Evolutionary conservation across 2,329 filamentous ascomycete species (phyloP).

Genomic region (Colletotrichum ledebouriae): DNA sequence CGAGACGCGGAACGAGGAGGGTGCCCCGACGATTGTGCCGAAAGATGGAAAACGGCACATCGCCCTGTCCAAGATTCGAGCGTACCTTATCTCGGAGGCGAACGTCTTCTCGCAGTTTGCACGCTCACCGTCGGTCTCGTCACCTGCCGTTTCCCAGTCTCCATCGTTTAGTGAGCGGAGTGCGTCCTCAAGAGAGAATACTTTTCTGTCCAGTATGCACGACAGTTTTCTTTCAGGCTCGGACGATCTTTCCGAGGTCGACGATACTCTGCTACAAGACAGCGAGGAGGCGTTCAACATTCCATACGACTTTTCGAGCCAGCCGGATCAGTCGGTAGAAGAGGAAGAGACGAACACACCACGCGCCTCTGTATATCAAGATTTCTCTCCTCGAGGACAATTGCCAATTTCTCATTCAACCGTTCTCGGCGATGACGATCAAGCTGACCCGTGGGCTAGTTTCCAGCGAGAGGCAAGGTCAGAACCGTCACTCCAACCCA

Average conservation of each 20-base stretch:
- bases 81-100: conserved; percentile 76
- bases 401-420: conserved; percentile 39
- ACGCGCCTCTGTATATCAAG: conserved; percentile 63
- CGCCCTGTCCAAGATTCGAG: conserved; percentile 72
- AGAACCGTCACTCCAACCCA: conserved; percentile 52
- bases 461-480: conserved; percentile 52
- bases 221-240: conserved; percentile 50
- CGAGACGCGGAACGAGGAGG: conserved; percentile 48
- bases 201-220: conserved; percentile 42
- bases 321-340: conserved; percentile 52
- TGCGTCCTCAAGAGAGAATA: conserved; percentile 45
- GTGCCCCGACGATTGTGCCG: conserved; percentile 55
- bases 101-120: conserved; percentile 73
- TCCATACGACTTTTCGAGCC: conserved; percentile 63
- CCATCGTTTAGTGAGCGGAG: conserved; percentile 51
- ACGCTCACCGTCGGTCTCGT: conserved; percentile 64
- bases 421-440: conserved; percentile 45
- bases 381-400: conserved; percentile 45
- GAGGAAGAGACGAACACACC: conserved; percentile 63
- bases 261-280: conserved; percentile 56
- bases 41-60: conserved; percentile 77
- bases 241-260: conserved; percentile 51
- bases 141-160: conserved; percentile 66
- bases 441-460: conserved; percentile 50
- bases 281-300: conserved; percentile 70